Percentiles rank a stretch among this genome's conserved stretches.
Conservation (phyloP, 805 yeast species). For the Kodamaea neixiangensis region DNA sequence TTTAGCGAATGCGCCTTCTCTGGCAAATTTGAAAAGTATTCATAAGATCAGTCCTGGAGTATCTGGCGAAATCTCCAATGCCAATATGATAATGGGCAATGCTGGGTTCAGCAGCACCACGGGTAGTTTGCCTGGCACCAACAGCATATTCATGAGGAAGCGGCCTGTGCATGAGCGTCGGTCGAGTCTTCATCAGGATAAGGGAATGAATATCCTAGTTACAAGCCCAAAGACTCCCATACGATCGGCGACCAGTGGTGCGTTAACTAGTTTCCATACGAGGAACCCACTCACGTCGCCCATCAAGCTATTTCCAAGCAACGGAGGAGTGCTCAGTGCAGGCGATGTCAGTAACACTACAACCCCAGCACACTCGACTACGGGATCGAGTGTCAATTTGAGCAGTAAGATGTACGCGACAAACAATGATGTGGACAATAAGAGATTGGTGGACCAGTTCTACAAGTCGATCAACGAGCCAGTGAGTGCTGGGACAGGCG, state of each 20-base stretch:
- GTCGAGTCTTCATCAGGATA: conserved; percentile 3
- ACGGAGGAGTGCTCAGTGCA: neutral
- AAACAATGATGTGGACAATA: conserved; percentile 21
- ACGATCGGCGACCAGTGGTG: neutral
- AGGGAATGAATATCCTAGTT: conserved; percentile 1
- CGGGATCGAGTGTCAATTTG: conserved; percentile 6
- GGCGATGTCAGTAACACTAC: neutral
- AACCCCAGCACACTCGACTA: conserved; percentile 4
- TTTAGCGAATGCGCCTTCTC: neutral
- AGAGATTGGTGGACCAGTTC: conserved; percentile 44
- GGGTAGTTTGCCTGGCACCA: conserved; percentile 7
- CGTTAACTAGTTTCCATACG: conserved; percentile 8
- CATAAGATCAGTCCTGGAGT: neutral
- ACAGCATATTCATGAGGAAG: conserved; percentile 13
- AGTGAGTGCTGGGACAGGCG: neutral
- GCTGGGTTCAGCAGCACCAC: conserved; percentile 2
- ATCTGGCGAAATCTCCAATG: neutral
- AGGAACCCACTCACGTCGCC: conserved; percentile 10
- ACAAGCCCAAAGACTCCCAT: conserved; percentile 9
- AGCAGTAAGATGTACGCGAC: neutral
- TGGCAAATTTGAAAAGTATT: neutral
- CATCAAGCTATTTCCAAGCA: conserved; percentile 8
- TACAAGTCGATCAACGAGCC: conserved; percentile 28
- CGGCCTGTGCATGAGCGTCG: conserved; percentile 4
- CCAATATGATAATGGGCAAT: conserved; percentile 1